Evolutionary conservation across 805 yeast species (phyloP), one percentile per base, ranked within the genome.

Genomic region (Middelhovenomyces tepae): DNA sequence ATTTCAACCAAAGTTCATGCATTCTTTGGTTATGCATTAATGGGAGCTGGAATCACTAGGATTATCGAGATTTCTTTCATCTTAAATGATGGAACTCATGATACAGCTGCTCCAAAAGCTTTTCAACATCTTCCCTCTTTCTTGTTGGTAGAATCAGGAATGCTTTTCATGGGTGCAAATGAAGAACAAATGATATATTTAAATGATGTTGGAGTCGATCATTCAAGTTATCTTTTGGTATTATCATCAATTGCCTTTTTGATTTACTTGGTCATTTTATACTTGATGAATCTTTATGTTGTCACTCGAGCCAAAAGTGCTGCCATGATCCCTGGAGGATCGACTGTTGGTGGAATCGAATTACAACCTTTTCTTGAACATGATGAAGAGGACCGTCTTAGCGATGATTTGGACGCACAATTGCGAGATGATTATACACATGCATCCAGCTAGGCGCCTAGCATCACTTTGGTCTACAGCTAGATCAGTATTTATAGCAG

Each of bases 71-170:
- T 87, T 34, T 67, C 79, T 31, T 76, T 87, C 46, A 54, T 89
- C n/a, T 62, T 87, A 32, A 57, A 65, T 16, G 97, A 86, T 51
- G 38, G 31, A 4, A 44, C 50, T n/a, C 46, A 45, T 36, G 32
- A 36, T 21, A 31, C 40, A 10, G 32, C 34, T 7, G 42, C 49
- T 15, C 72, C 84, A 15, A 51, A 64, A 24, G 67, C 87, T 1
- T 85, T 86, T 64, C 97, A 89, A 58, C 82, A 82, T 53, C 48
- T 86, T n/a, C 78, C 97, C 2, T 80, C 95, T 2, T 74, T 85
- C 54, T 71, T 85, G 34, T 63, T 89, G 32, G 71, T 85, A 2
- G 71, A 82, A 42, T 62, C 89, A 1, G 97, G 97, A 1, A 55
- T 80, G 5, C 50, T 83, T 41, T 89, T 89, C 54, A 87, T 87